Conservation (phyloP, 257 asterid genomes). For the Cordia subcordata region DNA sequence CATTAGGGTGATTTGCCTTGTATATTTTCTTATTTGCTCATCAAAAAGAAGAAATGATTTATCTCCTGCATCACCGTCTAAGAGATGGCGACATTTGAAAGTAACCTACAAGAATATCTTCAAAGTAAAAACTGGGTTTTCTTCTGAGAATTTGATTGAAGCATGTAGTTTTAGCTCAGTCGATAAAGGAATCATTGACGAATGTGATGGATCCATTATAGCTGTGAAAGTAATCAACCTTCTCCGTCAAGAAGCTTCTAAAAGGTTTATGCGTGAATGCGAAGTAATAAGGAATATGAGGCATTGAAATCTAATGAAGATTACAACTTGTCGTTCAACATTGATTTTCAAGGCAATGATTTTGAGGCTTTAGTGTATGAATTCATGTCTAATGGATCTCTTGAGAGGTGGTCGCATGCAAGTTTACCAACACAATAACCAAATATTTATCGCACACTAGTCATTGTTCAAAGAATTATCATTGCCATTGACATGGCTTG, state of each 20-base stretch:
- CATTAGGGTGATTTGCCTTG: neutral
- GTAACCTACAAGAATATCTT: constrained; percentile 16
- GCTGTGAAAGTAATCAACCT: constrained; percentile 31
- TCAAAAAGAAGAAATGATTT: neutral
- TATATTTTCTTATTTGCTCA: neutral
- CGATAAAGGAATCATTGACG: constrained; percentile 13
- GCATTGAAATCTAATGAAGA: constrained; percentile 28
- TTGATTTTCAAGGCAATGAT: constrained; percentile 24
- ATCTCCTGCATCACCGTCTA: neutral
- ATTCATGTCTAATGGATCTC: constrained; percentile 27
- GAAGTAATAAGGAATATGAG: constrained; percentile 23
- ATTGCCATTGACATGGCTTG: constrained; percentile 29
- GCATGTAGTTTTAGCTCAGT: constrained; percentile 28
- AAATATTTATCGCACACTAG: neutral
- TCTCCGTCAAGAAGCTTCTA: constrained; percentile 20
- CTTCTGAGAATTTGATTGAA: constrained; percentile 26
- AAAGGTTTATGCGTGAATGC: constrained; percentile 32
- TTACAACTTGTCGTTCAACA: constrained; percentile 22
- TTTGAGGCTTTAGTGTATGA: constrained; percentile 32
- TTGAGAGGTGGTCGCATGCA: constrained; percentile 26
- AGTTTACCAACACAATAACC: neutral
- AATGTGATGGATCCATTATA: constrained; percentile 18
- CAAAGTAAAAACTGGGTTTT: constrained; percentile 21
- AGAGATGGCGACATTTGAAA: constrained; percentile 1
- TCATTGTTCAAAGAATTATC: constrained; percentile 19